These are phyloP conservation scores for Tulasnella sp. DNA, from an alignment of 768 basidiomycete genomes.

Conservation along the genomic window DNA sequence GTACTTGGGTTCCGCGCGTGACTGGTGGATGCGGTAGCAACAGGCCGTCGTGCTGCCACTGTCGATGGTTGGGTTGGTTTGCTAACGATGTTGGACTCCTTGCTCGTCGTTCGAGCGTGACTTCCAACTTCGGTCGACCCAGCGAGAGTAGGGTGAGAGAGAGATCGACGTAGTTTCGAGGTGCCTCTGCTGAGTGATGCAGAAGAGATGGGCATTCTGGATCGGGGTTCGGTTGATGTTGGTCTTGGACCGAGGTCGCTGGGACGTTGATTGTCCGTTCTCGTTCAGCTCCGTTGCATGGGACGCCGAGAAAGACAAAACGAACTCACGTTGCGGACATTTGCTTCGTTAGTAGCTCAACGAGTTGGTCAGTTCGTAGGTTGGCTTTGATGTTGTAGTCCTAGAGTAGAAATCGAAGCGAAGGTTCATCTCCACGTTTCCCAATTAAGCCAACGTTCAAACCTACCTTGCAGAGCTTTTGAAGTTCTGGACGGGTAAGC, in stretches of 20 bases:
- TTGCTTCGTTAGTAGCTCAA: constrained; percentile 13
- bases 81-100: neutral
- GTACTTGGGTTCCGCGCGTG: neutral
- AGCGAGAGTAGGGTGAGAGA: constrained; percentile 15
- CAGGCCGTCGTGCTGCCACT: neutral
- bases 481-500: neutral
- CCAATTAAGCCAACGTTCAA: neutral
- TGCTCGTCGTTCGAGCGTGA: neutral
- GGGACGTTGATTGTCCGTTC: neutral
- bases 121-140: neutral
- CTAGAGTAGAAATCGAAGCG: neutral
- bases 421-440: neutral
- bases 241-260: neutral
- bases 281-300: neutral
- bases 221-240: neutral
- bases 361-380: constrained; percentile 17
- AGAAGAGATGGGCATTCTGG: neutral
- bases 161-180: neutral
- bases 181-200: neutral
- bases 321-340: neutral
- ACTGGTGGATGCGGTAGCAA: neutral
- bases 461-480: constrained; percentile 17
- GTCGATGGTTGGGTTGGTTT: neutral
- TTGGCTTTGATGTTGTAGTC: constrained; percentile 20
- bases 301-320: neutral